Percentiles rank a stretch among this genome's conserved stretches.
These are phyloP conservation scores for Quillaja saponaria DNA, from an alignment of 306 rosid genomes.

Conservation along the genomic window DNA sequence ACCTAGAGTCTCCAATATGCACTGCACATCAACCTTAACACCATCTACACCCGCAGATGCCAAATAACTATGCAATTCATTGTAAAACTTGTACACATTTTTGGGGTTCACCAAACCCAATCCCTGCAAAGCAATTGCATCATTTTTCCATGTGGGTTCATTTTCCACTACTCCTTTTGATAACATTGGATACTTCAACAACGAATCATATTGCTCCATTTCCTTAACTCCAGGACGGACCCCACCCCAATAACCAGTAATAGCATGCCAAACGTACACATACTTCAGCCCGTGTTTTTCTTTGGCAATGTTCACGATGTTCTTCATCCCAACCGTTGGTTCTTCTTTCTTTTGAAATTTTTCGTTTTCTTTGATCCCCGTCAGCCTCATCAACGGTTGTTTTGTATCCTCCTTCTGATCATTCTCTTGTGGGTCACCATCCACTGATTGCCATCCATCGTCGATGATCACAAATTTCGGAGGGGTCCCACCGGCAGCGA, in stretches of 20 bases:
- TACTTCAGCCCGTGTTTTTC: conserved; percentile 59
- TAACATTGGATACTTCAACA: conserved; percentile 51
- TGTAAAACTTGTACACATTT: conserved; percentile 62
- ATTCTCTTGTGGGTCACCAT: conserved; percentile 33
- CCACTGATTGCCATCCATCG: conserved; percentile 90
- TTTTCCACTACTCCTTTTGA: conserved; percentile 67
- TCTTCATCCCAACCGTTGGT: conserved; percentile 55
- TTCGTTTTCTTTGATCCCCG: conserved; percentile 65
- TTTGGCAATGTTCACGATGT: conserved; percentile 60
- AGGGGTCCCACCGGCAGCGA: conserved; percentile 66
- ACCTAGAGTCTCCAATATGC: conserved; percentile 80
- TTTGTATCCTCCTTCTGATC: conserved; percentile 1
- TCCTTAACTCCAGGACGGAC: conserved; percentile 69
- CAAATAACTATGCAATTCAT: conserved; percentile 66
- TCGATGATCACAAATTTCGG: conserved; percentile 85
- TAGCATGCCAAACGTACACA: conserved; percentile 95
- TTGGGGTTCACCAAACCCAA: conserved; percentile 73
- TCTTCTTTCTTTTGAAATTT: conserved; percentile 64
- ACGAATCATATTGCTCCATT: conserved; percentile 60
- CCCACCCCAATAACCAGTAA: conserved; percentile 97
- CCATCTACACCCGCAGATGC: conserved; percentile 83
- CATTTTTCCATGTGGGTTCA: conserved; percentile 78
- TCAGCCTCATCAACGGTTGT: conserved; percentile 45
- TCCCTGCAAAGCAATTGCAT: conserved; percentile 58
- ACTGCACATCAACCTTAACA: conserved; percentile 93